Evolutionary conservation across 306 rosid species (phyloP).

Genomic region (Fagus crenata): DNA sequence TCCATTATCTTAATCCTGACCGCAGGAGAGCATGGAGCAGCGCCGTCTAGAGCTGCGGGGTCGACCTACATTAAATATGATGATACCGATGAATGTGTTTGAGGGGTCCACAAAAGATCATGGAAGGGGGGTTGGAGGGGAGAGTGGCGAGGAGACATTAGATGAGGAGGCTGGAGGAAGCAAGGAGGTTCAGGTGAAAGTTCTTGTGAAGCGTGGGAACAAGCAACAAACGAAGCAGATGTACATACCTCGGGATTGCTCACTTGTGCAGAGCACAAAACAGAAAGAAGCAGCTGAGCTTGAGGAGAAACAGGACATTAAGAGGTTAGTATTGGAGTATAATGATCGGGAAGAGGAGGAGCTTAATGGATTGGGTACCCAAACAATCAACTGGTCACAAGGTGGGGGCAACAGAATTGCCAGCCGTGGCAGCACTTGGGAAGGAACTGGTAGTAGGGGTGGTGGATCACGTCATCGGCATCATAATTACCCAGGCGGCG

Average conservation of each 20-base stretch:
- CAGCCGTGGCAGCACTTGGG: slow-evolving; percentile 64
- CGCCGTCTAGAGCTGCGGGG: slow-evolving; percentile 85
- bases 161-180: slow-evolving; percentile 73
- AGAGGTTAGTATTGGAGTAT: slow-evolving; percentile 89
- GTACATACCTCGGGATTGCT: slow-evolving; percentile 85
- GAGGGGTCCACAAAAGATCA: slow-evolving; percentile 91
- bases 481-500: slow-evolving; percentile 67
- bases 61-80: slow-evolving; percentile 91
- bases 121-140: slow-evolving; percentile 73
- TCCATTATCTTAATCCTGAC: slow-evolving; percentile 20
- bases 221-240: slow-evolving; percentile 95
- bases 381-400: slow-evolving; percentile 73
- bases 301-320: slow-evolving; percentile 98
- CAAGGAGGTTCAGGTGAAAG: slow-evolving; percentile 91
- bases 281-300: slow-evolving; percentile 99
- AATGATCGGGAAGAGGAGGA: slow-evolving; percentile 99
- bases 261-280: slow-evolving; percentile 94
- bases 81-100: slow-evolving; percentile 89
- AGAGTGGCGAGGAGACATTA: slow-evolving; percentile 84
- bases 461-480: slow-evolving; percentile 72
- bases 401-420: slow-evolving; percentile 54
- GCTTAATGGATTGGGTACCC: slow-evolving; percentile 78
- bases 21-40: slow-evolving; percentile 99
- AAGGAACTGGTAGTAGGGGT: slow-evolving; percentile 62
- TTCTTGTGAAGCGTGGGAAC: slow-evolving; percentile 98